Percentiles rank a stretch among this genome's conserved stretches.
Evolutionary conservation across 805 yeast genomes (phyloP).

Genomic region (Wickerhamiella hasegawae): DNA sequence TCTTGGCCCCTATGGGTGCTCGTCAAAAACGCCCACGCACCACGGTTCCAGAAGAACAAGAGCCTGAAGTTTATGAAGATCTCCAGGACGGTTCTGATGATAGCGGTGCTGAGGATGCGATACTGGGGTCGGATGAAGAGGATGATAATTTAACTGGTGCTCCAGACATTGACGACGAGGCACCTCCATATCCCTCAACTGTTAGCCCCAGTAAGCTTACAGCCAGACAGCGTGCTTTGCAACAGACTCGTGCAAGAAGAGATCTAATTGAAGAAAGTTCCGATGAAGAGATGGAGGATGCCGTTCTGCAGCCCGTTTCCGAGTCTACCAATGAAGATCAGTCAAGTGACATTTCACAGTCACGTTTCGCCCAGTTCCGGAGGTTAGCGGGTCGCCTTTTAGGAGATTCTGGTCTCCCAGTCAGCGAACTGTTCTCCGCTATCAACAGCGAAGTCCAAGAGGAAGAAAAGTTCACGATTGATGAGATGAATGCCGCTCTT

Average conservation of each 20-base stretch:
- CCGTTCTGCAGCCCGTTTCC: too few species aligned
- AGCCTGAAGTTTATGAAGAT: conserved; percentile 23
- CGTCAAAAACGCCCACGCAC: conserved; percentile 18
- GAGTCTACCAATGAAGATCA: not conserved
- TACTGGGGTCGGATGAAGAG: conserved; percentile 17
- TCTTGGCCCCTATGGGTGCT: conserved; percentile 21
- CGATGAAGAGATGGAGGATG: not conserved
- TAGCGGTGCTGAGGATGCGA: conserved; percentile 27
- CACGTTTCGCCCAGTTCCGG: not conserved
- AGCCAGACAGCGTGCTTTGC: conserved; percentile 13
- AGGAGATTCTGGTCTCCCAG: conserved; percentile 1
- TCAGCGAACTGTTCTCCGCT: not conserved
- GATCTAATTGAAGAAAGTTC: not conserved
- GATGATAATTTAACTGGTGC: conserved; percentile 25
- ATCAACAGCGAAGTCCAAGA: not conserved
- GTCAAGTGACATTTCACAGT: not conserved
- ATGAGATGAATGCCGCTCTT: not conserved
- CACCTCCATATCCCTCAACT: not conserved
- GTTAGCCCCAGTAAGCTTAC: conserved; percentile 10
- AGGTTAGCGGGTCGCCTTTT: not conserved
- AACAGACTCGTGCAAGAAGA: not conserved
- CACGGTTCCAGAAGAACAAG: conserved; percentile 17
- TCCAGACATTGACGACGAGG: conserved; percentile 5
- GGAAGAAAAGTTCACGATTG: not conserved
- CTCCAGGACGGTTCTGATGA: conserved; percentile 32